Conservation (phyloP, 2,329 filamentous ascomycete species). For the Xylariaceae sp. region DNA sequence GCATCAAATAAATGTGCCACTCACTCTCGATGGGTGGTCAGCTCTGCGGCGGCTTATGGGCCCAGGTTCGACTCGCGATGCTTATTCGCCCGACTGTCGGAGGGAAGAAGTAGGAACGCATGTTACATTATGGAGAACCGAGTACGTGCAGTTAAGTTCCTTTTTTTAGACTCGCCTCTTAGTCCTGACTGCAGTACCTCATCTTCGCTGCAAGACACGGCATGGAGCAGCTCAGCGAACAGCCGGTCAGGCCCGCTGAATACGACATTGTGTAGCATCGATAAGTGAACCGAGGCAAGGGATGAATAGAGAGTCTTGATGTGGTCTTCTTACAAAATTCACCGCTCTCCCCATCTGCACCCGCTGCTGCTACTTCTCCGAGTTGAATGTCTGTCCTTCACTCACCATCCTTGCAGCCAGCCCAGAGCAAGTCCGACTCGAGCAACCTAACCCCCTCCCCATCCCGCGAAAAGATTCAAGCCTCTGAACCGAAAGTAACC, state of each 20-base stretch:
- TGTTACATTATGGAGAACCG: not conserved
- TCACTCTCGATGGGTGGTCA: too few species aligned
- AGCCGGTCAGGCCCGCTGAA: not conserved
- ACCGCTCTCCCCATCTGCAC: too few species aligned
- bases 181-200: not conserved
- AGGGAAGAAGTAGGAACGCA: not conserved
- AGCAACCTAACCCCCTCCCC: too few species aligned
- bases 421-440: too few species aligned
- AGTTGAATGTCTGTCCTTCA: too few species aligned
- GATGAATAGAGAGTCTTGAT: too few species aligned
- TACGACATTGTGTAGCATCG: not conserved
- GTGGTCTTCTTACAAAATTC: too few species aligned
- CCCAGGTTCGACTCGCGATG: not conserved
- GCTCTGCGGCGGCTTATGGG: not conserved
- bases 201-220: not conserved
- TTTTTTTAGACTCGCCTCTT: not conserved
- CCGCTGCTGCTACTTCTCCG: too few species aligned
- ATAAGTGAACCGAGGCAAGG: not conserved
- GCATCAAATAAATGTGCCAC: too few species aligned
- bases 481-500: too few species aligned
- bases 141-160: not conserved
- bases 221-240: not conserved
- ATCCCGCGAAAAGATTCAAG: not conserved
- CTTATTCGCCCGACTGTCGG: not conserved
- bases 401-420: too few species aligned